A percentile compares a stretch with the other conserved stretches of the same genome.
phyloP scores from a whole-genome alignment of 805 yeast species.

The Nematodospora valgi region DNA sequence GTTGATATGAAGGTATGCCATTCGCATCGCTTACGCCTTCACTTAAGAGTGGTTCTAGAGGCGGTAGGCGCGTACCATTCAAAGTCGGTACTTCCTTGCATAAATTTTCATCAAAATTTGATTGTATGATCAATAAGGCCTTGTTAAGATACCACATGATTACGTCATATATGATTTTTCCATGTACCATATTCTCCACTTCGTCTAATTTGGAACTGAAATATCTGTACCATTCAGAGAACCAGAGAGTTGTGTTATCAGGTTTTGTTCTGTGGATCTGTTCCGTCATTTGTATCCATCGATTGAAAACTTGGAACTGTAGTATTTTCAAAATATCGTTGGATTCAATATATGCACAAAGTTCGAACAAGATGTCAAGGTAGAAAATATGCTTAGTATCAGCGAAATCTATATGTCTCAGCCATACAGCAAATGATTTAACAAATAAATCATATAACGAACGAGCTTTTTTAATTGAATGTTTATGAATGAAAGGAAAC shows the following conservation, averaged over 20 bases:
- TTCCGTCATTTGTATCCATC: slow-evolving; percentile 7
- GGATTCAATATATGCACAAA: not conserved
- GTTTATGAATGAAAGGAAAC: slow-evolving; percentile 1
- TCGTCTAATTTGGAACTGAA: slow-evolving; percentile 9
- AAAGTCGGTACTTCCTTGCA: slow-evolving; percentile 2
- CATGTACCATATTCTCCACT: not conserved
- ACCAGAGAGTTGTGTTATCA: slow-evolving; percentile 24
- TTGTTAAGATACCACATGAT: slow-evolving; percentile 16
- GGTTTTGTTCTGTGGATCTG: not conserved
- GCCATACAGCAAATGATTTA: not conserved
- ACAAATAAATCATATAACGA: not conserved
- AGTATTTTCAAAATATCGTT: slow-evolving; percentile 2
- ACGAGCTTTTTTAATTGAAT: slow-evolving; percentile 2
- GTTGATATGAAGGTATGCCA: slow-evolving; percentile 42
- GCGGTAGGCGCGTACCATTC: too few relatives aligned
- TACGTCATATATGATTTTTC: not conserved
- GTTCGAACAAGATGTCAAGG: not conserved
- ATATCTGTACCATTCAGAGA: slow-evolving; percentile 23
- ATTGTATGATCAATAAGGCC: slow-evolving; percentile 12
- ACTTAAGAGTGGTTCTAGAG: too few relatives aligned
- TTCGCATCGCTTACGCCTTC: slow-evolving; percentile 16
- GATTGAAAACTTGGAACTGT: slow-evolving; percentile 10
- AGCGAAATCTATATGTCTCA: not conserved
- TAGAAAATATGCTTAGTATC: not conserved
- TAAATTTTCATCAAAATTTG: slow-evolving; percentile 1